A percentile compares a stretch with the other conserved stretches of the same genome.
phyloP scores from a whole-genome alignment of 495 filamentous ascomycete genomes.

The Aspergillus olivimuriae region DNA sequence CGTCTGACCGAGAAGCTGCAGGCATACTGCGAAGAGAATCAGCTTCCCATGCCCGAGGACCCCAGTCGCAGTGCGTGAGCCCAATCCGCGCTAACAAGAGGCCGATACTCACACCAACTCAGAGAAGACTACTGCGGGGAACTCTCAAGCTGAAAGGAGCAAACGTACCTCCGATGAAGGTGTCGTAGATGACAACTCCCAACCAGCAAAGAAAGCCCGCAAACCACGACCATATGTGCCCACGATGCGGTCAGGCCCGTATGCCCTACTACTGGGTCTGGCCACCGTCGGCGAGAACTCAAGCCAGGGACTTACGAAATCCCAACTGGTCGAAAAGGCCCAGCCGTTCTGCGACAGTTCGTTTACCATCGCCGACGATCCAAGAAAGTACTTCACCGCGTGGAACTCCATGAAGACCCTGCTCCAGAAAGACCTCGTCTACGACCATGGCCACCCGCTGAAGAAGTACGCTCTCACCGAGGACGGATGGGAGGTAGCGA shows the following conservation, averaged over 20 bases:
- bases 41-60: constrained; percentile 60
- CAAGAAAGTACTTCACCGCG: constrained; percentile 69
- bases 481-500: constrained; percentile 73
- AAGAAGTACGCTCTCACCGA: constrained; percentile 68
- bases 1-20: constrained; percentile 64
- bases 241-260: constrained; percentile 62
- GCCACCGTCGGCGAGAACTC: constrained; percentile 51
- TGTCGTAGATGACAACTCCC: constrained; percentile 30
- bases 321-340: constrained; percentile 60
- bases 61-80: constrained; percentile 32
- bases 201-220: constrained; percentile 57
- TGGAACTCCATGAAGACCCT: constrained; percentile 85
- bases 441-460: constrained; percentile 61
- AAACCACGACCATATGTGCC: constrained; percentile 69
- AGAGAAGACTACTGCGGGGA: not conserved
- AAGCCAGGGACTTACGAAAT: constrained; percentile 56
- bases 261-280: constrained; percentile 66
- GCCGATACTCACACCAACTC: no score
- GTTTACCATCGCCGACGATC: constrained; percentile 61
- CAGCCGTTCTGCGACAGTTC: constrained; percentile 70
- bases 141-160: constrained; percentile 15
- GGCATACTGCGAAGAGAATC: constrained; percentile 61
- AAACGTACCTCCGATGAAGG: constrained; percentile 45
- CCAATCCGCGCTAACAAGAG: no score
- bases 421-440: constrained; percentile 67